Conservation (phyloP, 2,329 filamentous ascomycete genomes). For the Septoria petroselini region DNA sequence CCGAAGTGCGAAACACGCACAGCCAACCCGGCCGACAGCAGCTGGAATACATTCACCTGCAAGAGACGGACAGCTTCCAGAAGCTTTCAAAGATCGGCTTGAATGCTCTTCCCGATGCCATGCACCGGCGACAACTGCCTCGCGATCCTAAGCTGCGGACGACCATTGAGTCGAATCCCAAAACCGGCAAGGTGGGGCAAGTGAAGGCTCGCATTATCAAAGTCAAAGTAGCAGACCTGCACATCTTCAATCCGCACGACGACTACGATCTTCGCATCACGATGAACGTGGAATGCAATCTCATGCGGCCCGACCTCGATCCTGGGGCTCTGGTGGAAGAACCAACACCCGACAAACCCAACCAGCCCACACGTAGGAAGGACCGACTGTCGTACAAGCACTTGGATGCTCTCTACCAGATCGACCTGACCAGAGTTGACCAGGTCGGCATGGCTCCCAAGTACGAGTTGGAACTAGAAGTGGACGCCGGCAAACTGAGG, state of each 20-base stretch:
- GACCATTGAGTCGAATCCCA: conserved; percentile 66
- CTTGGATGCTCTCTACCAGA: conserved; percentile 67
- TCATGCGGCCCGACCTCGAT: conserved; percentile 56
- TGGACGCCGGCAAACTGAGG: conserved; percentile 61
- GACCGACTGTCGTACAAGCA: conserved; percentile 90
- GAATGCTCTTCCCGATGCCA: conserved; percentile 55
- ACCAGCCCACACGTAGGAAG: conserved; percentile 54
- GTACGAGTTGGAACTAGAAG: conserved; percentile 78
- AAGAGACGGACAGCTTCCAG: conserved; percentile 80
- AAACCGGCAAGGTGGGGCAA: conserved; percentile 49
- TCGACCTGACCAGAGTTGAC: conserved; percentile 90
- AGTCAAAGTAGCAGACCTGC: conserved; percentile 73
- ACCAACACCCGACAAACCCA: conserved; percentile 44
- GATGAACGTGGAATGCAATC: conserved; percentile 86
- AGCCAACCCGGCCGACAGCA: conserved; percentile 51
- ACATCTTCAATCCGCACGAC: conserved; percentile 73
- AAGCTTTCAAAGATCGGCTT: conserved; percentile 63
- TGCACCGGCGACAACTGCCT: conserved; percentile 48
- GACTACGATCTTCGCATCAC: conserved; percentile 90
- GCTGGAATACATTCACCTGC: conserved; percentile 76
- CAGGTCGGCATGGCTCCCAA: conserved; percentile 55
- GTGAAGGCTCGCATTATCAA: conserved; percentile 86
- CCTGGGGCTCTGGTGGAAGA: conserved; percentile 52
- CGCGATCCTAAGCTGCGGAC: conserved; percentile 63
- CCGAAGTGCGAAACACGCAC: conserved; percentile 47